A percentile compares a stretch with the other conserved stretches of the same genome.
Conservation (phyloP, 805 yeast genomes). For the Torulaspora microellipsoides region DNA sequence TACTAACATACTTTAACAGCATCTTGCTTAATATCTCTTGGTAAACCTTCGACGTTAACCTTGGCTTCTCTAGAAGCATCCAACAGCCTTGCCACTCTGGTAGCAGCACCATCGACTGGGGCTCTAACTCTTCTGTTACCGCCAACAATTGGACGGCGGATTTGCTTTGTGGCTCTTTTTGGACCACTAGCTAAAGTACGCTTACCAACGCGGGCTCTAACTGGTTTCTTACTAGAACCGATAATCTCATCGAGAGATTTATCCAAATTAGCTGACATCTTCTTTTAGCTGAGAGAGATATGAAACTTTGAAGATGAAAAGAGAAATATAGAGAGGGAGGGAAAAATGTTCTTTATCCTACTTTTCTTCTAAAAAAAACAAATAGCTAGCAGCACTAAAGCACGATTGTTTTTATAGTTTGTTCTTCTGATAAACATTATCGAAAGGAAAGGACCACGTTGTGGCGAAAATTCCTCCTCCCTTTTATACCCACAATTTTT, state of each 20-base stretch:
- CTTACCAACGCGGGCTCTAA: conserved; percentile 33
- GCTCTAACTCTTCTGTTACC: conserved; percentile 24
- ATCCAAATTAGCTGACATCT: conserved; percentile 79
- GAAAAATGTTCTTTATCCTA: neutral
- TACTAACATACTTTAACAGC: conserved; percentile 76
- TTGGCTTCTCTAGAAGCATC: conserved; percentile 63
- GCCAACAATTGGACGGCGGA: conserved; percentile 27
- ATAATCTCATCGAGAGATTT: conserved; percentile 94
- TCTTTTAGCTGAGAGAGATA: conserved; percentile 5
- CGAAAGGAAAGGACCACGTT: too few relatives aligned
- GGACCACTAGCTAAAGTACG: conserved; percentile 35
- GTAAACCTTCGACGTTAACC: conserved; percentile 80
- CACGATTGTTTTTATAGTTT: too few relatives aligned
- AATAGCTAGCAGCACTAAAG: neutral
- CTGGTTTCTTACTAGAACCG: conserved; percentile 48
- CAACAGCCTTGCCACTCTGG: conserved; percentile 37
- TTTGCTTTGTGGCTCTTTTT: conserved; percentile 33
- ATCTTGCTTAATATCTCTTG: conserved; percentile 79
- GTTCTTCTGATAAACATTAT: too few relatives aligned
- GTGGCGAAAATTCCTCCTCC: too few relatives aligned
- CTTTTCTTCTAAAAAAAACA: conserved; percentile 2
- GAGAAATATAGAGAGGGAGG: conserved; percentile 8
- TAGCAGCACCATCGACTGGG: conserved; percentile 31
- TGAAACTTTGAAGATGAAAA: conserved; percentile 1
- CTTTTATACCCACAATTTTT: too few relatives aligned